Percentiles rank a stretch among this genome's conserved stretches.
Evolutionary conservation across 2,329 filamentous ascomycete species (phyloP).

Genomic region (Taxawa tesnikishii): DNA sequence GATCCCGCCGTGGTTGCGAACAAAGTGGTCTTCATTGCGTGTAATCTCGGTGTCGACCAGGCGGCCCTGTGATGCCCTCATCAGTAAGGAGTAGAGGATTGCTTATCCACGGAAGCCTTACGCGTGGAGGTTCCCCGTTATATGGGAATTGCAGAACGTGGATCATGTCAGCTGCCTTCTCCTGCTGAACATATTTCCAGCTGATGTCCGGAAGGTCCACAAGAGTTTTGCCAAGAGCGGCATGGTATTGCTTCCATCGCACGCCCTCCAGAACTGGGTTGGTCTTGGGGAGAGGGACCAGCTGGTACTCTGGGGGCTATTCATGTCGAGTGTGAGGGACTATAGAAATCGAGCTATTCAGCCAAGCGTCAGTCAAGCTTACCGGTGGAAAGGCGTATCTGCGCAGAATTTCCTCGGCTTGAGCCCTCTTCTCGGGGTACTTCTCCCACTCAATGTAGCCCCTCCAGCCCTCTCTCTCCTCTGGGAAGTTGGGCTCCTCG

Average conservation of each 20-base stretch:
- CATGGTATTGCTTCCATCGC: conserved; percentile 34
- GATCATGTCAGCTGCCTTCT: conserved; percentile 35
- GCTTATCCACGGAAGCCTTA: conserved; percentile 1
- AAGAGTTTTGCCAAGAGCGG: conserved; percentile 27
- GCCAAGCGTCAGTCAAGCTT: background rate
- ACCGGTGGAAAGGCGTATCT: conserved; percentile 35
- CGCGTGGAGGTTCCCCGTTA: conserved; percentile 31
- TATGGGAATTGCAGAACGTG: conserved; percentile 35
- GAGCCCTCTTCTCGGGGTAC: conserved; percentile 54
- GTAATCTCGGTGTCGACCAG: conserved; percentile 49
- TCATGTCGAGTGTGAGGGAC: conserved; percentile 5
- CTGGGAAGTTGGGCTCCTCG: conserved; percentile 23
- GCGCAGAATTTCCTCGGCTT: conserved; percentile 43
- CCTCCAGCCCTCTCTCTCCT: conserved; percentile 29
- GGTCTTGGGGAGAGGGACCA: conserved; percentile 26
- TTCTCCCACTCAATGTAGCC: conserved; percentile 59
- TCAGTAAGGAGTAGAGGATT: background rate
- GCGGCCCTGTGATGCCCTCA: conserved; percentile 27
- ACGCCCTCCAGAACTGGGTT: conserved; percentile 33
- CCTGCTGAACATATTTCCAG: conserved; percentile 31
- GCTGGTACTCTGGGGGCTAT: conserved; percentile 29
- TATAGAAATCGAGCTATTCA: background rate
- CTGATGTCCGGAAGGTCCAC: conserved; percentile 42
- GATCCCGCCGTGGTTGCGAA: conserved; percentile 61
- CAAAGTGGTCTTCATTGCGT: conserved; percentile 50